phyloP scores from a whole-genome alignment of 2,329 filamentous ascomycete species.

The Fusarium multiceps region DNA sequence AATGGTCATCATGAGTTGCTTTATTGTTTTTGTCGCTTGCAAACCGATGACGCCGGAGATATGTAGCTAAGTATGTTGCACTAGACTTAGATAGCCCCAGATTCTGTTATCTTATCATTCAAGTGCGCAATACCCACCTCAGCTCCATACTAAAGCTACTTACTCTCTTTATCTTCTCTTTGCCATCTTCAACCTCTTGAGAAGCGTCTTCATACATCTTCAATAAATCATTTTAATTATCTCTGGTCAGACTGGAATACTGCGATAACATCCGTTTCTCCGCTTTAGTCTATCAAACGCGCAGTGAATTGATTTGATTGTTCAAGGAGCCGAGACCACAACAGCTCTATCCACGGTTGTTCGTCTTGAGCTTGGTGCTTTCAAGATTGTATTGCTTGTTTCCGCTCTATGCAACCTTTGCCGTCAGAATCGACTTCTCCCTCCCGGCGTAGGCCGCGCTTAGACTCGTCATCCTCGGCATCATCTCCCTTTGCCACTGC shows the following conservation, averaged over 20 bases:
- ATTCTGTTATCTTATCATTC: conserved; percentile 45
- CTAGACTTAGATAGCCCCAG: conserved; percentile 30
- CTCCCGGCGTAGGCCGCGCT: conserved; percentile 55
- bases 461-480: conserved; percentile 50
- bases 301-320: conserved; percentile 21
- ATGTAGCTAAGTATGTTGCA: background rate
- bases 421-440: conserved; percentile 47
- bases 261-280: background rate
- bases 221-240: background rate
- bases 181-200: conserved; percentile 4
- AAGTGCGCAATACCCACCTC: conserved; percentile 10
- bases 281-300: conserved; percentile 9
- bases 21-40: conserved; percentile 4
- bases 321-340: conserved; percentile 42
- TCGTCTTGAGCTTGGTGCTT: conserved; percentile 40
- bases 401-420: conserved; percentile 51
- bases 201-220: conserved; percentile 1
- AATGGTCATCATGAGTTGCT: background rate
- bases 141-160: background rate
- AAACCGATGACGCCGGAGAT: conserved; percentile 28
- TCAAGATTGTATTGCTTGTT: background rate
- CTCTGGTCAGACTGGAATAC: background rate
- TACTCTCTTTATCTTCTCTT: conserved; percentile 1
- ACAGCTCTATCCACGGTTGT: conserved; percentile 45
- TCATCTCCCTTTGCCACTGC: conserved; percentile 41